Evolutionary conservation across 164 flowering plant species (phyloP).

Genomic region (Annona squamosa): DNA sequence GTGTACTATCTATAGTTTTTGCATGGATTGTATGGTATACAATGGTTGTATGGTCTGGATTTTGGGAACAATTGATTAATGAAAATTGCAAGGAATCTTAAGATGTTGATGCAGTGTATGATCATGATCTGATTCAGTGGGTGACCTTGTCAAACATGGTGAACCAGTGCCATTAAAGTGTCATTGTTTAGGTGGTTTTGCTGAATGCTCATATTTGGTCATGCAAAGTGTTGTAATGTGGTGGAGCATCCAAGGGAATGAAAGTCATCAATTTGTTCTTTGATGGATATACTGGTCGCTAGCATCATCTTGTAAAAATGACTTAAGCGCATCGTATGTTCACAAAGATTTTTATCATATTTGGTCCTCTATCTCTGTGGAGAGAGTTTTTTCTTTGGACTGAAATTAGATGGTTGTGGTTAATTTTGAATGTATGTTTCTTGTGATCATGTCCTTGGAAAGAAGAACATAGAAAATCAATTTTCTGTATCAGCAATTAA

Average conservation of each 20-base stretch:
- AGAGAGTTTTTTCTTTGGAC: neutral
- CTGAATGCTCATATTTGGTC: neutral
- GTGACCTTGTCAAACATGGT: no score
- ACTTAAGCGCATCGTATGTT: neutral
- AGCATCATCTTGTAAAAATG: neutral
- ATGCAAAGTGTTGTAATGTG: neutral
- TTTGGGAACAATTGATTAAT: neutral
- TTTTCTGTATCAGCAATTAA: neutral
- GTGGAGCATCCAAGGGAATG: neutral
- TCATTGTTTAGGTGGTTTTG: neutral
- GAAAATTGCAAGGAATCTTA: neutral
- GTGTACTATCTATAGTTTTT: no score
- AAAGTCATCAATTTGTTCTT: neutral
- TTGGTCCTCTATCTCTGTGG: neutral
- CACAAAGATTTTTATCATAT: neutral
- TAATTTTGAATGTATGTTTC: no score
- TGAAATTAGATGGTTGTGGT: neutral
- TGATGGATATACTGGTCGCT: neutral
- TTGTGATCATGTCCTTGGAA: neutral
- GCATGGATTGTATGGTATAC: no score
- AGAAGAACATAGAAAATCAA: no score
- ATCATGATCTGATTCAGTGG: neutral
- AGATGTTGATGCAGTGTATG: neutral
- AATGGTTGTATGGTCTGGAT: neutral
- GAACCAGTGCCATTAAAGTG: neutral